Percentiles rank a stretch among this genome's conserved stretches.
These are phyloP conservation scores for Raddia guianensis DNA, from an alignment of 176 grass and related monocot species.

Conservation along the genomic window DNA sequence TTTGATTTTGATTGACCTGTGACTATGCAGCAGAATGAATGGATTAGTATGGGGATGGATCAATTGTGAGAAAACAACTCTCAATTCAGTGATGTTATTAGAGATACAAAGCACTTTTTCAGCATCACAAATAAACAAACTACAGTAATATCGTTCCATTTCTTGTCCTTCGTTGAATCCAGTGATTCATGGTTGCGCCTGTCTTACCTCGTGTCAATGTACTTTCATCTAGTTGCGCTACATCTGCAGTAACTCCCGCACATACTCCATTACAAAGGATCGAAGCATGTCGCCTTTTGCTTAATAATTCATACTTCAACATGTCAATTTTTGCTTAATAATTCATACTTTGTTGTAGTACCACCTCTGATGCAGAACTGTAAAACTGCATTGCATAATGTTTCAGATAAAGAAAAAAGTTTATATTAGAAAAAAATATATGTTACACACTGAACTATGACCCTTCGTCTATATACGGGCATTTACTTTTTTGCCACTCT, in stretches of 20 bases:
- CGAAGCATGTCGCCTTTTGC: neutral
- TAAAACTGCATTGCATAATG: too few relatives aligned
- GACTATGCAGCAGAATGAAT: neutral
- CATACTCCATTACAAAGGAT: too few relatives aligned
- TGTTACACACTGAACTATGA: too few relatives aligned
- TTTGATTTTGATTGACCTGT: neutral
- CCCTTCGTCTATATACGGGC: too few relatives aligned
- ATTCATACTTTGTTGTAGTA: neutral
- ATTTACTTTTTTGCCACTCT: too few relatives aligned
- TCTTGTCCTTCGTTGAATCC: too few relatives aligned
- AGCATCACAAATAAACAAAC: conserved; percentile 8
- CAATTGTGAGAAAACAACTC: neutral
- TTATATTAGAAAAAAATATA: too few relatives aligned
- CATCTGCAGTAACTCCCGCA: conserved; percentile 65
- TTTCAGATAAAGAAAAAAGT: too few relatives aligned
- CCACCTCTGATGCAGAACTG: neutral
- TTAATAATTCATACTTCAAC: neutral
- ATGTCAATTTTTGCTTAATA: neutral
- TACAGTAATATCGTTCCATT: too few relatives aligned
- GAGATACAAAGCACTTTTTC: neutral
- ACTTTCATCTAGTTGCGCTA: conserved; percentile 53
- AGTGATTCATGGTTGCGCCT: conserved; percentile 44
- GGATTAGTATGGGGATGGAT: neutral
- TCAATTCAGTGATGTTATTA: neutral
- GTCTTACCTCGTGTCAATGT: conserved; percentile 52